Percentiles rank a stretch among this genome's conserved stretches.
phyloP scores from a whole-genome alignment of 345 rosid genomes.

The Toxicodendron radicans region DNA sequence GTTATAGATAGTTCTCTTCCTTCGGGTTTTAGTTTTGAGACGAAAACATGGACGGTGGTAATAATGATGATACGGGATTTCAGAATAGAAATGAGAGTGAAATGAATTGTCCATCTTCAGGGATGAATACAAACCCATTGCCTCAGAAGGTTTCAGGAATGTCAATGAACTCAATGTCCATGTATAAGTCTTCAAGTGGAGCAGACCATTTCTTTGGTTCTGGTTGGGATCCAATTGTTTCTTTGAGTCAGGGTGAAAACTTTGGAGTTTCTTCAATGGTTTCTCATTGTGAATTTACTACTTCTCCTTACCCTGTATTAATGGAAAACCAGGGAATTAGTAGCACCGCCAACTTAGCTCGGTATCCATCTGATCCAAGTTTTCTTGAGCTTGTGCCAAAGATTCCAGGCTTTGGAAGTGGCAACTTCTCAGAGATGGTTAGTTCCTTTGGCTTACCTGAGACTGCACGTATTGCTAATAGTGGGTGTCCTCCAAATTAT shows the following conservation, averaged over 20 bases:
- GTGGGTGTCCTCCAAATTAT: slow-evolving; percentile 38
- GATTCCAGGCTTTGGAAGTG: slow-evolving; percentile 58
- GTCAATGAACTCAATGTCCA: slow-evolving; percentile 42
- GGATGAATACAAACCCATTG: slow-evolving; percentile 33
- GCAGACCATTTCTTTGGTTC: slow-evolving; percentile 66
- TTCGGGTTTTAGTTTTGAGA: slow-evolving; percentile 30
- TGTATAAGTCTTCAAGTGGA: slow-evolving; percentile 37
- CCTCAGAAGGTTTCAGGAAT: slow-evolving; percentile 37
- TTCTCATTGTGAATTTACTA: slow-evolving; percentile 49
- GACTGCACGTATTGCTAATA: slow-evolving; percentile 35
- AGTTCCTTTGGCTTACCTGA: slow-evolving; percentile 44
- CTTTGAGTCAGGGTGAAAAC: slow-evolving; percentile 43
- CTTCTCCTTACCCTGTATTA: slow-evolving; percentile 50
- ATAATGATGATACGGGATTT: slow-evolving; percentile 48
- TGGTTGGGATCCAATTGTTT: slow-evolving; percentile 73
- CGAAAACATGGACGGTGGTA: slow-evolving; percentile 58
- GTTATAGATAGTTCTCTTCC: slow-evolving; percentile 17
- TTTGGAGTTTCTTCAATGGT: slow-evolving; percentile 56
- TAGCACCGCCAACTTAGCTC: slow-evolving; percentile 45
- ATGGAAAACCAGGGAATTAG: slow-evolving; percentile 59
- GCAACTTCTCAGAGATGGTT: slow-evolving; percentile 59
- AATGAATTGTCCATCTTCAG: slow-evolving; percentile 47
- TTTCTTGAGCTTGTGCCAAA: slow-evolving; percentile 51
- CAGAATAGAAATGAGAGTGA: slow-evolving; percentile 47
- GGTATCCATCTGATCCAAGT: slow-evolving; percentile 59